Percentiles rank a stretch among this genome's conserved stretches.
phyloP scores from a whole-genome alignment of 345 rosid species.

The Cochlearia excelsa region DNA sequence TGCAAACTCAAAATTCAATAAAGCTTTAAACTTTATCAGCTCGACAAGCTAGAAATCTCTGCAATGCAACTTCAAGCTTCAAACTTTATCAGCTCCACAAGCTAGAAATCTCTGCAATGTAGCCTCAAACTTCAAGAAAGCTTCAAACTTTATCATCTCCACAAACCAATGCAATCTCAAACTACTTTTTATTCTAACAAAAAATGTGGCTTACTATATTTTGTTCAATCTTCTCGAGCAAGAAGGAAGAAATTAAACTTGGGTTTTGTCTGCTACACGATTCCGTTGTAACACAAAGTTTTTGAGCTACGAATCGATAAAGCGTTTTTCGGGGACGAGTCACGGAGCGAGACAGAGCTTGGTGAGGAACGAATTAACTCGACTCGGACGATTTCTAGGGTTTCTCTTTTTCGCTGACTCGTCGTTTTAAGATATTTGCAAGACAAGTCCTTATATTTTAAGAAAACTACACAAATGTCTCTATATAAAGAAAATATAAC shows the following conservation, averaged over 20 bases:
- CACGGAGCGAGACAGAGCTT: slow-evolving; percentile 38
- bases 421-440: slow-evolving; percentile 18
- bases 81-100: too few species aligned
- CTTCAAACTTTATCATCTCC: too few species aligned
- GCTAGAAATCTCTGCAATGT: too few species aligned
- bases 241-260: slow-evolving; percentile 11
- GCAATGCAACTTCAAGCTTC: too few species aligned
- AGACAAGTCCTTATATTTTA: slow-evolving; percentile 16
- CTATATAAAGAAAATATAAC: not conserved
- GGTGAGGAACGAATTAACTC: slow-evolving; percentile 33
- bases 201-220: not conserved
- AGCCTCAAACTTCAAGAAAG: too few species aligned
- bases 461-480: not conserved
- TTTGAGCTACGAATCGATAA: slow-evolving; percentile 17
- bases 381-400: slow-evolving; percentile 44
- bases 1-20: not conserved
- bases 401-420: slow-evolving; percentile 36
- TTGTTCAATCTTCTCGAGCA: slow-evolving; percentile 1
- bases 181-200: too few species aligned
- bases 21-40: slow-evolving; percentile 1
- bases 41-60: not conserved
- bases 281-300: slow-evolving; percentile 24
- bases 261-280: slow-evolving; percentile 12
- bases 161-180: too few species aligned
- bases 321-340: slow-evolving; percentile 30